Conservation (phyloP, 202 grass and related monocot species). For the Schoenoplectus tabernaemontani region DNA sequence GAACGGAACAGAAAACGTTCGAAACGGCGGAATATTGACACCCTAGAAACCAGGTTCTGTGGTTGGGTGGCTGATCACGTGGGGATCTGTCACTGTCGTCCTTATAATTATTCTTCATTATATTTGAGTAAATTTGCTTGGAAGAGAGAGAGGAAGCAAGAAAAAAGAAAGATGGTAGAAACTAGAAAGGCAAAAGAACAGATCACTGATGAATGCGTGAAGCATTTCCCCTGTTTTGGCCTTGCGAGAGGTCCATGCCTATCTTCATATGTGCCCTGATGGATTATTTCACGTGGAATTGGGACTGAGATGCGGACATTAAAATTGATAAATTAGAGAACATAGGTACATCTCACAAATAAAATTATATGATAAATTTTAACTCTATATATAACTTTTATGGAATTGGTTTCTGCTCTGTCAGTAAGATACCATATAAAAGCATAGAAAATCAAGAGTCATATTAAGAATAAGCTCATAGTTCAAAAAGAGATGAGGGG, state of each 20-base stretch:
- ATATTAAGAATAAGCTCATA: no score
- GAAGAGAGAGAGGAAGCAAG: neutral
- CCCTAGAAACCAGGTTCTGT: neutral
- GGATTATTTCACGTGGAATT: neutral
- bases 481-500: no score
- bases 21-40: no score
- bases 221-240: neutral
- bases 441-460: no score
- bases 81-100: neutral
- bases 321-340: no score
- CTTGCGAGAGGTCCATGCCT: neutral
- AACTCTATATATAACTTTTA: no score
- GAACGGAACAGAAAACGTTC: no score
- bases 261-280: neutral
- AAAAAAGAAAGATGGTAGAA: neutral
- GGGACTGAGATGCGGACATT: neutral
- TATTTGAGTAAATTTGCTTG: neutral
- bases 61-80: neutral
- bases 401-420: no score
- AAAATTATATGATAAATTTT: no score
- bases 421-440: no score
- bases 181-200: neutral
- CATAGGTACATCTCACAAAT: no score
- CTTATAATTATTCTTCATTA: neutral
- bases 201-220: neutral